Evolutionary conservation across 352 stramenopile species (phyloP).

Genomic region (Globisporangium irregulare): DNA sequence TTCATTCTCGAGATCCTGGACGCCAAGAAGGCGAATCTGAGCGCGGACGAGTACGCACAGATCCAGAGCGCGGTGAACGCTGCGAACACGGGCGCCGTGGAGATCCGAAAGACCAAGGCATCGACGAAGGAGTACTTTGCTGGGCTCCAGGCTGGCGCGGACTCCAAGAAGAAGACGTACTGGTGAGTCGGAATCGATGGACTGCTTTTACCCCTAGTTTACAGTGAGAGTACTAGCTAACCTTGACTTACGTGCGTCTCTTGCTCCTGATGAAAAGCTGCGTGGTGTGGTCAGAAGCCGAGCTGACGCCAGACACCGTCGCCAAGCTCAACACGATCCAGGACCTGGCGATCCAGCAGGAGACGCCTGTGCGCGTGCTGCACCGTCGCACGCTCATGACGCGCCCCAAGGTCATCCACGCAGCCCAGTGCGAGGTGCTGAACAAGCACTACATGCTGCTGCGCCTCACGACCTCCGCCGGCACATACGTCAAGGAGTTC

Average conservation of each 20-base stretch:
- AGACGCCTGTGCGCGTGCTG: slow-evolving; percentile 97
- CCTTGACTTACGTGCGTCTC: no score
- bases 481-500: slow-evolving; percentile 99
- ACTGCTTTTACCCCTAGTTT: neutral
- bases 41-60: slow-evolving; percentile 39
- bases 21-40: slow-evolving; percentile 71
- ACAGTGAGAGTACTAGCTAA: neutral
- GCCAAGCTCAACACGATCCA: slow-evolving; percentile 77
- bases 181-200: slow-evolving; percentile 35
- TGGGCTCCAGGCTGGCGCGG: slow-evolving; percentile 69
- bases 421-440: slow-evolving; percentile 82
- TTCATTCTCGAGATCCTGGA: slow-evolving; percentile 90
- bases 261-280: slow-evolving; percentile 36
- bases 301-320: slow-evolving; percentile 51
- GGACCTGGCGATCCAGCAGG: slow-evolving; percentile 92
- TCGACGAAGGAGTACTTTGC: slow-evolving; percentile 83
- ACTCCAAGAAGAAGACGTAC: slow-evolving; percentile 89
- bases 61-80: slow-evolving; percentile 66
- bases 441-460: slow-evolving; percentile 98
- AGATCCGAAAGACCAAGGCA: slow-evolving; percentile 77
- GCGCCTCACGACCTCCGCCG: slow-evolving; percentile 92
- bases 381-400: slow-evolving; percentile 95
- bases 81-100: slow-evolving; percentile 68
- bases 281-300: slow-evolving; percentile 69
- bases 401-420: slow-evolving; percentile 89